Base-by-base conservation (phyloP, 2,329 filamentous ascomycete genomes). In the Raffaelea ambrosiae region DNA sequence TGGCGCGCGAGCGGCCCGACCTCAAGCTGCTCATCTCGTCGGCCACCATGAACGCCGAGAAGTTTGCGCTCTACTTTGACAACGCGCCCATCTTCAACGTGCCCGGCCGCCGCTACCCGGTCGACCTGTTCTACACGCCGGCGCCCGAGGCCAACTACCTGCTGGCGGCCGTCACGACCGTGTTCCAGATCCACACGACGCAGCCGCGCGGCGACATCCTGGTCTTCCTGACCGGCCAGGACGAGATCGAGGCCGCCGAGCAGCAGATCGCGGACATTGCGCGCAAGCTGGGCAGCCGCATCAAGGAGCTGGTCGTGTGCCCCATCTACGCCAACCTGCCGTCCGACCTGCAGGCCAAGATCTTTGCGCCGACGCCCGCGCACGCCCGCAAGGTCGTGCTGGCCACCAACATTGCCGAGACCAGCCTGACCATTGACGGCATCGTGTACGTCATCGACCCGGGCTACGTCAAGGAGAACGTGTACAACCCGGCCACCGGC, bases 381-480 rank as follows among this genome's bases (percentile, higher is more conserved):
- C 84, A 84, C 18, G 84, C 86, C 0, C 79, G 93, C 23, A 98
- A 97, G 62, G 88, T 97, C 0, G 88, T 98, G 0, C 69, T 97
- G 35, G 89, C 91, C 0, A 97, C 93, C 3, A 98, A 98, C 61
- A 97, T 98, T 63, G 93, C 93, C 3, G 93, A 98, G 64, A 98
- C 93, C 0, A 89, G 83, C 71, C 69, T 98, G 59, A 98, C 93
- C 0, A 95, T 98, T 49, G 90, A 97, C 61, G 91, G 90, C 16
- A 95, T 97, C 51, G 86, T 91, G 9, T 96, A 94, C 62, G 93
- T 97, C 33, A 95, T 97, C 51, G 93, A 98, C 57, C 87, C 87
- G 0, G 93, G 93, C 1, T 95, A 94, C 54, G 88, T 93, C 53
- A 98, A 98, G 64, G 88, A 97, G 61, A 95, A 95, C 56, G 79